A percentile compares a stretch with the other conserved stretches of the same genome.
These are phyloP conservation scores for Syncephalastrum monosporum DNA, from an alignment of 371 early-diverging fungal genomes.

Conservation along the genomic window DNA sequence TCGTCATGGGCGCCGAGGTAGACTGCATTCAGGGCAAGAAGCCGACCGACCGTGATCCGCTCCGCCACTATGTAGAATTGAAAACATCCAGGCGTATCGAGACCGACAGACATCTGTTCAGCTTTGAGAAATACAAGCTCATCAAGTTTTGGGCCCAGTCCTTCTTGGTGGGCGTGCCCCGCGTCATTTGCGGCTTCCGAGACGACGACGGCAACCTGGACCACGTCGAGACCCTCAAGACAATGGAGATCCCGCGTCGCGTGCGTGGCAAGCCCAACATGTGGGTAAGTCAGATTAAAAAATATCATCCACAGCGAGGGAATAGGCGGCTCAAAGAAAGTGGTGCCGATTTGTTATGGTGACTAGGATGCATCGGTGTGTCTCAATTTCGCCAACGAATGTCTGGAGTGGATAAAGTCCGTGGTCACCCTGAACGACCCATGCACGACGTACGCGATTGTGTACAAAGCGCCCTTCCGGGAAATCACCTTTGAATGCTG, in stretches of 20 bases:
- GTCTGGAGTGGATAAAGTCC: conserved; percentile 40
- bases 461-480: conserved; percentile 41
- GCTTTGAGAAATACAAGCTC: conserved; percentile 81
- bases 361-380: conserved; percentile 49
- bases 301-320: neutral
- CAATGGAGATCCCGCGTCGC: conserved; percentile 78
- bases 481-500: conserved; percentile 30
- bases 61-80: conserved; percentile 77
- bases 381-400: conserved; percentile 47
- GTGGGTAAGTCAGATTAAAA: conserved; percentile 58
- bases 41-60: conserved; percentile 34
- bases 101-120: conserved; percentile 43
- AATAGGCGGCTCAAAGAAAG: neutral
- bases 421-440: conserved; percentile 41
- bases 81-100: conserved; percentile 80
- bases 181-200: conserved; percentile 82
- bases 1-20: conserved; percentile 92
- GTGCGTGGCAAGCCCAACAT: conserved; percentile 60
- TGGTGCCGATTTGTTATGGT: neutral
- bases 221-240: conserved; percentile 61
- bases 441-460: conserved; percentile 37
- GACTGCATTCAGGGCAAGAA: conserved; percentile 73
- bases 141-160: conserved; percentile 92
- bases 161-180: conserved; percentile 84
- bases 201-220: conserved; percentile 70